These are phyloP conservation scores for Exutisphaerella laricina DNA, from an alignment of 2,329 filamentous ascomycete species.

Conservation along the genomic window DNA sequence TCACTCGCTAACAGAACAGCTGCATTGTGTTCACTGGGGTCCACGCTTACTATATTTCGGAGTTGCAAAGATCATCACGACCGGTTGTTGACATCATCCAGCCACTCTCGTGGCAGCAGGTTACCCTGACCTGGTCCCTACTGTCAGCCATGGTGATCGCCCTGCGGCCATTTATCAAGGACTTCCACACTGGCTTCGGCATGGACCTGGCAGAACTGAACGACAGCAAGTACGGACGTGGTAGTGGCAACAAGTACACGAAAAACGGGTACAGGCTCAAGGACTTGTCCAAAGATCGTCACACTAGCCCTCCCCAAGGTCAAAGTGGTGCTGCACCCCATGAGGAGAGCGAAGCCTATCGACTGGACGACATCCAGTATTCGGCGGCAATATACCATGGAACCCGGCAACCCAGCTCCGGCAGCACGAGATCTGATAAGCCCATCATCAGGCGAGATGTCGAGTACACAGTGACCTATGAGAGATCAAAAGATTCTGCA, in stretches of 20 bases:
- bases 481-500: slow-evolving; percentile 2
- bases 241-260: slow-evolving; percentile 1
- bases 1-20: background rate
- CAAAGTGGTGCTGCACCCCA: slow-evolving; percentile 1
- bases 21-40: slow-evolving; percentile 9
- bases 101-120: slow-evolving; percentile 14
- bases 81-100: slow-evolving; percentile 7
- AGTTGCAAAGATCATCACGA: slow-evolving; percentile 1
- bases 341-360: slow-evolving; percentile 4
- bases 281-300: slow-evolving; percentile 6
- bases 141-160: slow-evolving; percentile 16
- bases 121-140: slow-evolving; percentile 11
- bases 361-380: slow-evolving; percentile 12
- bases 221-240: slow-evolving; percentile 10
- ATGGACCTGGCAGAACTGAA: slow-evolving; percentile 11
- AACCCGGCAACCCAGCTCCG: slow-evolving; percentile 9
- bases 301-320: background rate
- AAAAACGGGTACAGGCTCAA: slow-evolving; percentile 9
- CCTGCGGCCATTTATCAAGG: slow-evolving; percentile 14
- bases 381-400: slow-evolving; percentile 15
- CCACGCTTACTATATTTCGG: slow-evolving; percentile 8
- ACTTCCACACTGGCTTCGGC: slow-evolving; percentile 16
- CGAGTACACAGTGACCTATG: slow-evolving; percentile 15
- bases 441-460: slow-evolving; percentile 15
- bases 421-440: slow-evolving; percentile 11